Conservation (phyloP, 176 grass and related monocot genomes). For the Carex scoparia region DNA sequence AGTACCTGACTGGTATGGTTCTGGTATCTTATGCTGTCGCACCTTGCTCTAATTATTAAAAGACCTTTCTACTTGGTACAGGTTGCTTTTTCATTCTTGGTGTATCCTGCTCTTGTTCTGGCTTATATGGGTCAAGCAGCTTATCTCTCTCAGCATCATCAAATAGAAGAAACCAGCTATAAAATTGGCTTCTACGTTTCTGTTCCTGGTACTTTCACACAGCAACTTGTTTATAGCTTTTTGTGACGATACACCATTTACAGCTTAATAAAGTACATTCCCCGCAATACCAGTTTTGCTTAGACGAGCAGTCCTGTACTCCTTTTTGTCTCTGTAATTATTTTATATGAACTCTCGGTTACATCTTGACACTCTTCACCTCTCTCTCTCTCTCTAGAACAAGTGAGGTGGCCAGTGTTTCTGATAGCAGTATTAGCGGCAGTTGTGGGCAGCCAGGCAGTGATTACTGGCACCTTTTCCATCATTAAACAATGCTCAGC, state of each 20-base stretch:
- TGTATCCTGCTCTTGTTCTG: constrained; percentile 83
- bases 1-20: neutral
- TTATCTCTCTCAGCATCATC: constrained; percentile 84
- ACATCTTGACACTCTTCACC: neutral
- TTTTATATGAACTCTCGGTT: neutral
- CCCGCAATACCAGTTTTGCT: neutral
- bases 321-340: neutral
- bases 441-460: constrained; percentile 77
- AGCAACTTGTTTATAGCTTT: neutral
- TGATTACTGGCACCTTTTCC: constrained; percentile 92
- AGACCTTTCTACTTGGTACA: constrained; percentile 38
- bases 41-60: neutral
- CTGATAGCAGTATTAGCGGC: constrained; percentile 73
- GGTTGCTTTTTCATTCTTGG: constrained; percentile 76
- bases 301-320: neutral
- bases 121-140: constrained; percentile 98
- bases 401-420: constrained; percentile 90
- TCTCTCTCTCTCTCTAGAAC: constrained; percentile 49
- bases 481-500: constrained; percentile 88
- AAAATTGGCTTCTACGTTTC: constrained; percentile 93
- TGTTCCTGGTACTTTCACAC: constrained; percentile 65
- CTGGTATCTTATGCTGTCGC: neutral
- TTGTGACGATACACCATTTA: neutral
- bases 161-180: constrained; percentile 45
- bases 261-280: neutral